These are phyloP conservation scores for Lepidium sativum DNA, from an alignment of 345 rosid species.

Conservation along the genomic window DNA sequence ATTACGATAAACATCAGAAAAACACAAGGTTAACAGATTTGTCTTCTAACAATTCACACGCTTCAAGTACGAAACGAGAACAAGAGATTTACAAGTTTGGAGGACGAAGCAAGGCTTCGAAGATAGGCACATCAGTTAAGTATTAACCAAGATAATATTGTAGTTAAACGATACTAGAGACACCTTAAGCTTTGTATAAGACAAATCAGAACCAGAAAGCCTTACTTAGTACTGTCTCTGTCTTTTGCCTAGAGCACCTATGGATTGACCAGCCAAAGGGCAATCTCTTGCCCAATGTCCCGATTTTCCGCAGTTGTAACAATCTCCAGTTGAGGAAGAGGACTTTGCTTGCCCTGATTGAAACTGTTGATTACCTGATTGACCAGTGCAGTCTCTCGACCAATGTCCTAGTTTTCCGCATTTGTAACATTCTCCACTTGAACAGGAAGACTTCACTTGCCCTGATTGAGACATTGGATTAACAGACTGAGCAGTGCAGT, in stretches of 20 bases:
- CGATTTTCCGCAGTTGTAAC: constrained; percentile 41
- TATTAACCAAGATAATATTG: background rate
- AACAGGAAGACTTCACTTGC: constrained; percentile 4
- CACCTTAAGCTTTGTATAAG: background rate
- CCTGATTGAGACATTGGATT: constrained; percentile 3
- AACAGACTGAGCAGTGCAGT: constrained; percentile 32
- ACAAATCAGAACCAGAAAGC: background rate
- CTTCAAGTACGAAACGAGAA: background rate
- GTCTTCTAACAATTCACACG: background rate
- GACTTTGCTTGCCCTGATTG: constrained; percentile 20
- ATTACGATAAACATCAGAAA: too few species aligned
- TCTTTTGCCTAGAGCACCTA: constrained; percentile 12
- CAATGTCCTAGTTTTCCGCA: constrained; percentile 47
- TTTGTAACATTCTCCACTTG: constrained; percentile 30
- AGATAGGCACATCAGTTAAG: background rate
- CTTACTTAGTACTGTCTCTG: constrained; percentile 24
- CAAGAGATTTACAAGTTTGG: background rate
- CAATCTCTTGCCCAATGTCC: constrained; percentile 68
- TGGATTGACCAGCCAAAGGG: constrained; percentile 21
- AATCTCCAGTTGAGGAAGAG: constrained; percentile 15
- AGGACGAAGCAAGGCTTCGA: background rate
- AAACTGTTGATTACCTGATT: constrained; percentile 15
- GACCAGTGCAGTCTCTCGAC: constrained; percentile 39
- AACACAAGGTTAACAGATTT: background rate
- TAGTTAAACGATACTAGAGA: background rate